These are phyloP conservation scores for Cicer cuneatum DNA, from an alignment of 306 rosid species.

Conservation along the genomic window DNA sequence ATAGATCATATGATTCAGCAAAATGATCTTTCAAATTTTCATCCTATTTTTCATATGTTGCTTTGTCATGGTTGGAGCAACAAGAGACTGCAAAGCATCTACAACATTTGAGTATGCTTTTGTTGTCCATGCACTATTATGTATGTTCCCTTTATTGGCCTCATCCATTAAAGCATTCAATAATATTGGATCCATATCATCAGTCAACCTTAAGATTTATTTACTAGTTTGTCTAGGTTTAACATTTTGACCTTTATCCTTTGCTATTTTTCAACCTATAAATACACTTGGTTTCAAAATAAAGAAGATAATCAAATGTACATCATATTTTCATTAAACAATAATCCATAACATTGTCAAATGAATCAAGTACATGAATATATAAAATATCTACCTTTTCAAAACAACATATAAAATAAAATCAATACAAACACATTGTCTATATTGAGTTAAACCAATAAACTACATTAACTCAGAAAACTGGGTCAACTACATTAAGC, in stretches of 20 bases:
- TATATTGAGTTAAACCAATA: background rate
- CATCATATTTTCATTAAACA: background rate
- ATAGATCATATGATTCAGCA: background rate
- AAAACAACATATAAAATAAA: background rate
- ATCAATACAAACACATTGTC: background rate
- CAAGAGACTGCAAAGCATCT: background rate
- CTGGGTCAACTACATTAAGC: background rate
- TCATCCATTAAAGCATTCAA: background rate
- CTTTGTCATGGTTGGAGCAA: background rate
- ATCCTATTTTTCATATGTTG: background rate
- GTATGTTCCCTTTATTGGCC: background rate
- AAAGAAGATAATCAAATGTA: background rate
- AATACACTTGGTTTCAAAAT: background rate
- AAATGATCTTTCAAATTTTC: slow-evolving; percentile 3
- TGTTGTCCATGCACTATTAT: background rate
- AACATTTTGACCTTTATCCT: background rate
- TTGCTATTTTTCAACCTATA: background rate
- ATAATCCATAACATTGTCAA: background rate
- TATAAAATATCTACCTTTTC: background rate
- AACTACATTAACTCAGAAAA: background rate
- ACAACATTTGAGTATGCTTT: slow-evolving; percentile 2
- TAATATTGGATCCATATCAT: slow-evolving; percentile 1
- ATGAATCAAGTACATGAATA: background rate
- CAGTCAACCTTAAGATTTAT: background rate
- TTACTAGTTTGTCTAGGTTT: background rate